A percentile compares a stretch with the other conserved stretches of the same genome.
Conservation (phyloP, 176 grass and related monocot species). For the Triticum dicoccoides region DNA sequence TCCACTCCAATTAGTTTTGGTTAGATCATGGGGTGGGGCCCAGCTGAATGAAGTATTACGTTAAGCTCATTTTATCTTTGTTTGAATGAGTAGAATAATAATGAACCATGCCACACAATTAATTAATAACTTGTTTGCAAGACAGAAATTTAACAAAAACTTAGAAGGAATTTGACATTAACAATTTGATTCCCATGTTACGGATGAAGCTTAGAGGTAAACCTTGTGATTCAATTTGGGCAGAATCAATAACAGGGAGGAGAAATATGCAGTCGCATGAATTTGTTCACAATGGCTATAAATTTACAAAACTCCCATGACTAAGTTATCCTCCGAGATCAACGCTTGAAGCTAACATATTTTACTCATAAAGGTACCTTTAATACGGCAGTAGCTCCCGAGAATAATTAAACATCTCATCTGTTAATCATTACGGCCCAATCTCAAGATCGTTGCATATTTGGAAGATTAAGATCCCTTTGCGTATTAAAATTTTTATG, state of each 20-base stretch:
- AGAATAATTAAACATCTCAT: background rate
- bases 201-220: background rate
- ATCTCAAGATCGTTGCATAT: too few species aligned
- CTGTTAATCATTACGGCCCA: background rate
- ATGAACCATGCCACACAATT: background rate
- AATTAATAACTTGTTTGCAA: background rate
- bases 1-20: background rate
- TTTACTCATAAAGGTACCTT: too few species aligned
- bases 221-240: background rate
- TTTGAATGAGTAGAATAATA: background rate
- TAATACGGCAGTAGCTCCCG: background rate
- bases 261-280: background rate
- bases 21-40: background rate
- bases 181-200: background rate
- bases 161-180: background rate
- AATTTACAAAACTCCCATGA: too few species aligned
- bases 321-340: too few species aligned
- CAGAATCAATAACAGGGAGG: background rate
- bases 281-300: background rate
- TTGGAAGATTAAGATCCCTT: too few species aligned
- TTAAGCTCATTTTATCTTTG: background rate
- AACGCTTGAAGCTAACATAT: too few species aligned
- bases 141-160: background rate
- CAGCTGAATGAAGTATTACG: background rate
- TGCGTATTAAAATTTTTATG: too few species aligned